phyloP scores from a whole-genome alignment of 805 yeast species.

The Ogataea methylovora region DNA sequence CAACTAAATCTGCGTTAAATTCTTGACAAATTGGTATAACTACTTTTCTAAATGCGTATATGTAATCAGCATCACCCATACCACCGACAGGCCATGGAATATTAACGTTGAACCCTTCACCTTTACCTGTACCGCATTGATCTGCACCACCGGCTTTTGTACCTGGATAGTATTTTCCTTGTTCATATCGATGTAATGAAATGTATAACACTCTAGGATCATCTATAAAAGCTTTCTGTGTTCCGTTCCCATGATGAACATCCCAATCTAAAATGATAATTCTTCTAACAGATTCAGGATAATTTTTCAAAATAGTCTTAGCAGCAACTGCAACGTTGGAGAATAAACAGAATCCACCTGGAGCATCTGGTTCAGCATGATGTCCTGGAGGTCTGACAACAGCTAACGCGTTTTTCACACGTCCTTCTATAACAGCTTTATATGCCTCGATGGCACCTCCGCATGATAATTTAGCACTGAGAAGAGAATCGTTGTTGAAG shows the following conservation, averaged over 20 bases:
- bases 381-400: conserved; percentile 99
- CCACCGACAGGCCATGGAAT: conserved; percentile 93
- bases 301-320: conserved; percentile 66
- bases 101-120: conserved; percentile 82
- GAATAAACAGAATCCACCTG: conserved; percentile 95
- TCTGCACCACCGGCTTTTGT: conserved; percentile 77
- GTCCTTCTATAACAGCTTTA: conserved; percentile 87
- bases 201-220: conserved; percentile 89
- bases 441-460: conserved; percentile 98
- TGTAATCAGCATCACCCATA: conserved; percentile 91
- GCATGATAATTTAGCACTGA: conserved; percentile 85
- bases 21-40: conserved; percentile 86
- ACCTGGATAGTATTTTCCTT: conserved; percentile 92
- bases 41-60: conserved; percentile 81
- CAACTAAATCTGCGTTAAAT: conserved; percentile 87
- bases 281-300: conserved; percentile 82
- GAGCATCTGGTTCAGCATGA: conserved; percentile 96
- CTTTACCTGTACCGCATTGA: conserved; percentile 77
- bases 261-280: conserved; percentile 95
- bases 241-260: conserved; percentile 98
- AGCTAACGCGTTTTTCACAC: conserved; percentile 86
- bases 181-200: conserved; percentile 87
- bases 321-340: conserved; percentile 98
- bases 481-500: conserved; percentile 81
- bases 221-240: conserved; percentile 83